A percentile compares a stretch with the other conserved stretches of the same genome.
These are phyloP conservation scores for Santalum album DNA, from an alignment of 164 flowering plant species.

Conservation along the genomic window DNA sequence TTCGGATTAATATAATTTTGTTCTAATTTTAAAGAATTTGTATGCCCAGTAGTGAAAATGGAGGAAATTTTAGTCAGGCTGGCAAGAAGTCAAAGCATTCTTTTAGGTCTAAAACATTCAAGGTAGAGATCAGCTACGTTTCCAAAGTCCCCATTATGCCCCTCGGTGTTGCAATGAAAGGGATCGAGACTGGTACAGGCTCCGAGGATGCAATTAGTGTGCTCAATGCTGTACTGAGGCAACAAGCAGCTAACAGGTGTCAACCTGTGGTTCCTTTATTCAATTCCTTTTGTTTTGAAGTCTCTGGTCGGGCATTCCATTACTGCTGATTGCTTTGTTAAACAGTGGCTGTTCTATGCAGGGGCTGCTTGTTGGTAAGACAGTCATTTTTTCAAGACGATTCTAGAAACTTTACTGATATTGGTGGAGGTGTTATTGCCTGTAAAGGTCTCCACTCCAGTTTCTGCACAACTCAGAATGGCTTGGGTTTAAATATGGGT, in stretches of 20 bases:
- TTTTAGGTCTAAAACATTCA: slow-evolving; percentile 35
- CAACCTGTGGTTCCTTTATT: background rate
- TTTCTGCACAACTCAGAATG: slow-evolving; percentile 53
- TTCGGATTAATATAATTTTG: background rate
- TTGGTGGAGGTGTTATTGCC: slow-evolving; percentile 67
- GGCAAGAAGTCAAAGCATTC: slow-evolving; percentile 47
- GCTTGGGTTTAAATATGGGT: slow-evolving; percentile 75
- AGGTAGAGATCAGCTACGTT: slow-evolving; percentile 47
- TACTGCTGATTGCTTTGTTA: background rate
- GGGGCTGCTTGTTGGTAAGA: slow-evolving; percentile 73
- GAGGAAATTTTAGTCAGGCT: slow-evolving; percentile 24
- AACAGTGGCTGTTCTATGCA: slow-evolving; percentile 22
- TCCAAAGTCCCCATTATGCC: slow-evolving; percentile 49
- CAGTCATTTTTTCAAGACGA: slow-evolving; percentile 79
- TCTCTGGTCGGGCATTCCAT: background rate
- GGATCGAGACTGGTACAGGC: slow-evolving; percentile 28
- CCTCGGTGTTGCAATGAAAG: slow-evolving; percentile 34
- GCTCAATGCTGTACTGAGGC: slow-evolving; percentile 60
- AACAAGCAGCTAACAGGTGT: slow-evolving; percentile 65
- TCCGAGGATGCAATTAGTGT: slow-evolving; percentile 61
- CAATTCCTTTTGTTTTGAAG: background rate
- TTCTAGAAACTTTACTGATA: slow-evolving; percentile 38
- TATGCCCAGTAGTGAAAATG: slow-evolving; percentile 16
- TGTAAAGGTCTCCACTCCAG: slow-evolving; percentile 69
- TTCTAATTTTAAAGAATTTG: background rate